phyloP scores from a whole-genome alignment of 228 moss, liverwort and hornwort genomes.

The Sphagnum magellanicum region DNA sequence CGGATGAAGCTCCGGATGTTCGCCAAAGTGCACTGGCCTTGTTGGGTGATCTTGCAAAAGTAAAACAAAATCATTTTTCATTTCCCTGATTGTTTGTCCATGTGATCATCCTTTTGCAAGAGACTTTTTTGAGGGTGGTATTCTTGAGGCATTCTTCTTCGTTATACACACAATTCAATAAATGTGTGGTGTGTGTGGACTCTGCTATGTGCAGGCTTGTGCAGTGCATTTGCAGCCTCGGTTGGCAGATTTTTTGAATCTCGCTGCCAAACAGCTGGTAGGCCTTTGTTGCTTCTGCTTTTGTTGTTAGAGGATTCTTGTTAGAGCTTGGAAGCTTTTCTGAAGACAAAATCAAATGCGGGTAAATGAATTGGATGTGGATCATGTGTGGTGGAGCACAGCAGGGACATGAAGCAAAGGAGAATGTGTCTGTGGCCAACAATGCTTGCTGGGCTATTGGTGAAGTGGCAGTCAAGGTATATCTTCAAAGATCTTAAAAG shows the following conservation, averaged over 20 bases:
- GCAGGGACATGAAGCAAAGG: slow-evolving; percentile 90
- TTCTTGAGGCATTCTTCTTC: neutral
- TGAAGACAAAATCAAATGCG: neutral
- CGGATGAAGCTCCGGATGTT: slow-evolving; percentile 94
- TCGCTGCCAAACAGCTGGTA: slow-evolving; percentile 95
- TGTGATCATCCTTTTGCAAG: no score
- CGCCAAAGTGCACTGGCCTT: slow-evolving; percentile 98
- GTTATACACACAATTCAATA: neutral
- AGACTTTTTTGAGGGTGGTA: slow-evolving; percentile 17
- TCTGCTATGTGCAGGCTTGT: slow-evolving; percentile 50
- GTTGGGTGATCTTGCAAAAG: slow-evolving; percentile 84
- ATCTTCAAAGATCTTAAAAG: neutral
- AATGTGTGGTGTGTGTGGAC: neutral
- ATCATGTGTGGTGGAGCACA: slow-evolving; percentile 20
- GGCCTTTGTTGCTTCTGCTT: slow-evolving; percentile 4
- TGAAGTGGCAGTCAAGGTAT: slow-evolving; percentile 95
- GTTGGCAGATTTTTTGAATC: slow-evolving; percentile 80
- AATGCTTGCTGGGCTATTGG: slow-evolving; percentile 99
- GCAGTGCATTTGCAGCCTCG: slow-evolving; percentile 93
- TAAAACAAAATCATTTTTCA: neutral
- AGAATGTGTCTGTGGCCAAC: slow-evolving; percentile 96
- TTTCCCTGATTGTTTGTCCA: no score
- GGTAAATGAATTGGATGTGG: slow-evolving; percentile 1
- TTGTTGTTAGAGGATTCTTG: neutral
- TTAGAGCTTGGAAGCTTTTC: neutral